phyloP scores from a whole-genome alignment of 2,329 filamentous ascomycete species.

The Calcarisporium arbuscula region DNA sequence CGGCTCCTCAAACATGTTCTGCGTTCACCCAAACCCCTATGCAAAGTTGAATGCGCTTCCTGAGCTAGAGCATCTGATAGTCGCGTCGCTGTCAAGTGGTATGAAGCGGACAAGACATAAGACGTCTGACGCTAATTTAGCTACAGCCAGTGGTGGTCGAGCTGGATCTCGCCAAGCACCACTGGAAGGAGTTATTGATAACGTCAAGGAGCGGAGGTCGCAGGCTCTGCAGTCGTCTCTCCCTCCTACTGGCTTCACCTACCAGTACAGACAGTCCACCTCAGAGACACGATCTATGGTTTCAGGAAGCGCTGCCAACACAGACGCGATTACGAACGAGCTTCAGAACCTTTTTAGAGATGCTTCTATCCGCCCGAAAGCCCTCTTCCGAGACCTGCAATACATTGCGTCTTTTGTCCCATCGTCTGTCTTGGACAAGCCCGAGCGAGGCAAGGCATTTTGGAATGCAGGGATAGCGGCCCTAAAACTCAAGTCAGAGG shows the following conservation, averaged over 20 bases:
- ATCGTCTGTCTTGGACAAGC: slow-evolving; percentile 52
- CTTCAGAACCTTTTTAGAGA: slow-evolving; percentile 63
- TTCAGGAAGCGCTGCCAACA: slow-evolving; percentile 45
- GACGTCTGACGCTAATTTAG: slow-evolving; percentile 29
- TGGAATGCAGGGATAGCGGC: slow-evolving; percentile 86
- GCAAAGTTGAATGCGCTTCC: slow-evolving; percentile 77
- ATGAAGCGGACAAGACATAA: slow-evolving; percentile 29
- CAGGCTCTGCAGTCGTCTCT: slow-evolving; percentile 35
- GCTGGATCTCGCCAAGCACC: slow-evolving; percentile 33
- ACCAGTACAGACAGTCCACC: slow-evolving; percentile 33
- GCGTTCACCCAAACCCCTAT: slow-evolving; percentile 81
- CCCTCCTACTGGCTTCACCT: slow-evolving; percentile 23
- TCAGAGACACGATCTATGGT: slow-evolving; percentile 42
- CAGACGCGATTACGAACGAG: slow-evolving; percentile 59
- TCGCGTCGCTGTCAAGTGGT: slow-evolving; percentile 50
- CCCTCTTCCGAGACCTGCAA: slow-evolving; percentile 75
- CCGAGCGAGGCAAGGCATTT: slow-evolving; percentile 70
- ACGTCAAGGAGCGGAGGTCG: slow-evolving; percentile 61
- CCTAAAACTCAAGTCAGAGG: slow-evolving; percentile 79
- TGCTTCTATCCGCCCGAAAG: slow-evolving; percentile 65
- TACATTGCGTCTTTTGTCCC: slow-evolving; percentile 64
- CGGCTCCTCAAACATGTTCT: slow-evolving; percentile 79
- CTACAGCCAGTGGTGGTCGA: slow-evolving; percentile 25
- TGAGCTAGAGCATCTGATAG: slow-evolving; percentile 76
- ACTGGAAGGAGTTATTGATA: slow-evolving; percentile 63